phyloP scores from a whole-genome alignment of 2,329 filamentous ascomycete genomes.

The Penicillium sp. region DNA sequence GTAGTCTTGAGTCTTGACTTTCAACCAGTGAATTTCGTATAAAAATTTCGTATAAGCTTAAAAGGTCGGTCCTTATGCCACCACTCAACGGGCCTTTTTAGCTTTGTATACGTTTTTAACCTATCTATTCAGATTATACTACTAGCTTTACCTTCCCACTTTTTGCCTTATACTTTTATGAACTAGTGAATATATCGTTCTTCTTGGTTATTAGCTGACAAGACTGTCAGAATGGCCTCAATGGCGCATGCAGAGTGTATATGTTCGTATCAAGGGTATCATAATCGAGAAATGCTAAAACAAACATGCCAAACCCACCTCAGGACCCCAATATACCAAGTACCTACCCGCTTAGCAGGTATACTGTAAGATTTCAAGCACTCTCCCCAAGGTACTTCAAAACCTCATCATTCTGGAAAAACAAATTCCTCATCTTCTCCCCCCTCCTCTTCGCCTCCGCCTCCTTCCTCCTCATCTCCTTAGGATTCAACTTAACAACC shows the following conservation, averaged over 20 bases:
- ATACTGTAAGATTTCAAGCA: neutral
- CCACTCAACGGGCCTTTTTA: too few species aligned
- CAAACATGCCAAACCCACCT: neutral
- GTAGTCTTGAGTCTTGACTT: too few species aligned
- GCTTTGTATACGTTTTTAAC: too few species aligned
- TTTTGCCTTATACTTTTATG: too few species aligned
- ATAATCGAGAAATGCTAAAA: neutral
- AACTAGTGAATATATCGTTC: too few species aligned
- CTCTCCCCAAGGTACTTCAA: conserved; percentile 66
- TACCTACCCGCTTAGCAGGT: neutral
- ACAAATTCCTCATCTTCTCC: conserved; percentile 66
- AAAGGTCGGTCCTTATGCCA: too few species aligned
- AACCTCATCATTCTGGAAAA: conserved; percentile 74
- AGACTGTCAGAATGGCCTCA: neutral
- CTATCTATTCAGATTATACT: too few species aligned
- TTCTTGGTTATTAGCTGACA: too few species aligned
- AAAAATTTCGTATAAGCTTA: too few species aligned
- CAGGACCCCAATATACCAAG: neutral
- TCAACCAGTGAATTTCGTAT: too few species aligned
- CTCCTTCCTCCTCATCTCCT: conserved; percentile 64
- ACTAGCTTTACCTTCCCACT: too few species aligned
- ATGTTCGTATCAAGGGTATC: conserved; percentile 1
- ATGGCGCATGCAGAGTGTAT: neutral
- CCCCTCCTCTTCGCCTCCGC: conserved; percentile 62
- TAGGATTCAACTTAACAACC: conserved; percentile 64